These are phyloP conservation scores for Verbascum thapsus DNA, from an alignment of 257 asterid genomes.

Conservation along the genomic window DNA sequence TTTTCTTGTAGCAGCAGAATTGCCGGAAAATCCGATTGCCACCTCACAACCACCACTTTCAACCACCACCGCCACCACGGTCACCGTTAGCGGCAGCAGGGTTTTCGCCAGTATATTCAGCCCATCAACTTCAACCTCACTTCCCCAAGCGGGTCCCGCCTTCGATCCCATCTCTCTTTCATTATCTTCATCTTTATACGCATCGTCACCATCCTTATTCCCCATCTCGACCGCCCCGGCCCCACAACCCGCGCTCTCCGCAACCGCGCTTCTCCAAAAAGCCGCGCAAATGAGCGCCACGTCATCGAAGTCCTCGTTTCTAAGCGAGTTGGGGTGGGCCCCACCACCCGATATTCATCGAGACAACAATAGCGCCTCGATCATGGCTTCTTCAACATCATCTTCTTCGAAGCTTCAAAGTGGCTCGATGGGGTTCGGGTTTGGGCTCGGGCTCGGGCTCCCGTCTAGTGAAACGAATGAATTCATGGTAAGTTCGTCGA, in stretches of 20 bases:
- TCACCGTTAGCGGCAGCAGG: conserved; percentile 30
- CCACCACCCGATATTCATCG: conserved; percentile 31
- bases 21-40: conserved; percentile 53
- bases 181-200: conserved; percentile 48
- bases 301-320: conserved; percentile 53
- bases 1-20: conserved; percentile 39
- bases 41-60: conserved; percentile 40
- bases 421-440: conserved; percentile 36
- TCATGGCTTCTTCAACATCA: conserved; percentile 10
- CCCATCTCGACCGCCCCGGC: conserved; percentile 29
- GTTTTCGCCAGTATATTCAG: conserved; percentile 42
- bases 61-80: conserved; percentile 26
- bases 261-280: conserved; percentile 75
- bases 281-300: conserved; percentile 70
- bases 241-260: conserved; percentile 56
- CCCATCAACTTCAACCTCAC: conserved; percentile 39
- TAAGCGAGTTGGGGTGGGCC: conserved; percentile 56
- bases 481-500: conserved; percentile 46
- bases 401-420: conserved; percentile 38
- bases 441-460: conserved; percentile 45
- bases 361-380: conserved; percentile 20
- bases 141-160: conserved; percentile 25
- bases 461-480: conserved; percentile 36
- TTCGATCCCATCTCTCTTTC: conserved; percentile 61
- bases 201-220: conserved; percentile 35